phyloP scores from a whole-genome alignment of 768 basidiomycete species.

The Pisolithus orientalis region DNA sequence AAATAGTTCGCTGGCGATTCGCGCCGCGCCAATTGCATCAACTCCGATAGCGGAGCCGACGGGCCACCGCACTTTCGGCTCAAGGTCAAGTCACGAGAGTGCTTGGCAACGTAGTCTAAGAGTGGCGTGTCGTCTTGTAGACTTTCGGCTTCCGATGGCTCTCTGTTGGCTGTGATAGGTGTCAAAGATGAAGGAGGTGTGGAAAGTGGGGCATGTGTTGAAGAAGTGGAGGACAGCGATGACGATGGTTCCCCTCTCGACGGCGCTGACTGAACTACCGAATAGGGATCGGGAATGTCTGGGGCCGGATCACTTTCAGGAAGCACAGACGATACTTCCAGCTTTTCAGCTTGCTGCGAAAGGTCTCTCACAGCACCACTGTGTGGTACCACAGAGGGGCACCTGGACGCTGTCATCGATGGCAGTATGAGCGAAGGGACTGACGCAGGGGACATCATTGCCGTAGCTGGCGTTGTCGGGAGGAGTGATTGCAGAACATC shows the following conservation, averaged over 20 bases:
- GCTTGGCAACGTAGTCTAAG: neutral
- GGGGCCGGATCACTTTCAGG: neutral
- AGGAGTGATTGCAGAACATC: slow-evolving; percentile 19
- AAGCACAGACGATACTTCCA: no score
- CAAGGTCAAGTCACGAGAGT: neutral
- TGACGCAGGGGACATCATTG: slow-evolving; percentile 3
- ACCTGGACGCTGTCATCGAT: slow-evolving; percentile 2
- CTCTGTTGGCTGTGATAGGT: neutral
- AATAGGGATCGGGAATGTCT: neutral
- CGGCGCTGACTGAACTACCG: neutral
- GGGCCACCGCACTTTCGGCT: slow-evolving; percentile 11
- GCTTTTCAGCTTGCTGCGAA: neutral
- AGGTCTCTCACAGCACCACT: neutral
- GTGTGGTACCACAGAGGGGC: neutral
- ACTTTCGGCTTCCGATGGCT: neutral
- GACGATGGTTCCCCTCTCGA: neutral
- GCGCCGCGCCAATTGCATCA: slow-evolving; percentile 12
- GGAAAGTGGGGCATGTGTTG: neutral
- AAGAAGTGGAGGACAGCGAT: neutral
- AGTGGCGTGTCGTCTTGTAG: neutral
- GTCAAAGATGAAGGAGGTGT: neutral
- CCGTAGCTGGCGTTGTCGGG: slow-evolving; percentile 6
- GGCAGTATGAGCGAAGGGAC: neutral
- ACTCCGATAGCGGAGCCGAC: slow-evolving; percentile 12
- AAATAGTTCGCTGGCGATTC: neutral